Conservation (phyloP, 305 asterid genomes). For the Ajuga reptans region DNA sequence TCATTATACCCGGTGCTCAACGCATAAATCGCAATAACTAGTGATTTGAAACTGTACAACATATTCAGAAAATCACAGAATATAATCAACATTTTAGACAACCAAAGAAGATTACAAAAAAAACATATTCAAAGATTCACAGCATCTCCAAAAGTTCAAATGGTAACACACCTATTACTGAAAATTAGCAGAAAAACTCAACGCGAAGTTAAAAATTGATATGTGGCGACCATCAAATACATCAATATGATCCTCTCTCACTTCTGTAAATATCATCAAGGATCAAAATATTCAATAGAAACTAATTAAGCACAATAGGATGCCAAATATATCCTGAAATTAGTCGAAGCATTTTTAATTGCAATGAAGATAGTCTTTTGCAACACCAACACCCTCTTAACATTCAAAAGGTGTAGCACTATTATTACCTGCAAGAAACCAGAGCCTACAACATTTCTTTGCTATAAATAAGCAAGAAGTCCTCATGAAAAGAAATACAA, state of each 20-base stretch:
- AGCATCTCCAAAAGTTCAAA: not conserved
- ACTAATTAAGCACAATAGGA: not conserved
- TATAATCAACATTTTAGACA: not conserved
- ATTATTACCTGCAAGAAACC: constrained; percentile 27
- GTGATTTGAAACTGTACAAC: not conserved
- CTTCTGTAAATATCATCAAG: not conserved
- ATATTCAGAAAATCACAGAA: not conserved
- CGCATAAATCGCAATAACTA: not conserved
- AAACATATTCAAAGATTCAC: not conserved
- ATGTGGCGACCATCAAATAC: not conserved
- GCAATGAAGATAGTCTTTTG: constrained; percentile 7
- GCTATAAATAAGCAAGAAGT: constrained; percentile 19
- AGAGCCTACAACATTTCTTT: not conserved
- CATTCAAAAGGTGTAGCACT: constrained; percentile 13
- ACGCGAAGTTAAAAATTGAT: not conserved
- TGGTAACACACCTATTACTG: not conserved
- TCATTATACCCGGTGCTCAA: not conserved
- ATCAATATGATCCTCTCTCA: not conserved
- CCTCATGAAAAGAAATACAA: constrained; percentile 22
- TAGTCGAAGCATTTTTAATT: not conserved
- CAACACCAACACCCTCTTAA: constrained; percentile 2
- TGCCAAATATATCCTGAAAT: not conserved
- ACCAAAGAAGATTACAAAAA: not conserved
- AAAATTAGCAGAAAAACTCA: too few species aligned
- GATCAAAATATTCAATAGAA: not conserved